phyloP scores from a whole-genome alignment of 306 rosid genomes.

The Cucumis hystrix region DNA sequence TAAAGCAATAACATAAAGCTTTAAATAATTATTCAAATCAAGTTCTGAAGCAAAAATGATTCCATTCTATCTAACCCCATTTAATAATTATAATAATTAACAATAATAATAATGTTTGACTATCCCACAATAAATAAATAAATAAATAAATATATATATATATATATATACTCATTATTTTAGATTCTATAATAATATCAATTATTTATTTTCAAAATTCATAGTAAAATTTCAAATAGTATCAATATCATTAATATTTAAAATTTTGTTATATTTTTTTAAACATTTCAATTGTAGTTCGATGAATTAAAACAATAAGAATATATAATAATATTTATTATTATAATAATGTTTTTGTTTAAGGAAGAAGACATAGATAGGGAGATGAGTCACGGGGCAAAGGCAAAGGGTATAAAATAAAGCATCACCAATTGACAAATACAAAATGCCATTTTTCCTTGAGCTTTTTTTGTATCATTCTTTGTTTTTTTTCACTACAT shows the following conservation, averaged over 20 bases:
- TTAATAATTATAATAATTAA: background rate
- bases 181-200: no score
- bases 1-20: background rate
- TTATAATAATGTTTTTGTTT: background rate
- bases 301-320: no score
- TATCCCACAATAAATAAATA: no score
- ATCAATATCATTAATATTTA: no score
- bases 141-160: no score
- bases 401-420: background rate
- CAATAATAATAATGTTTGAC: background rate
- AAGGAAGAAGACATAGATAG: background rate
- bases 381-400: background rate
- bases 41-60: slow-evolving; percentile 1
- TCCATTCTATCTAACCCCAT: background rate
- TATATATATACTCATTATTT: no score
- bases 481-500: background rate
- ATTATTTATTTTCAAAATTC: no score
- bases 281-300: no score
- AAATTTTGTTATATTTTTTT: no score
- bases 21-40: background rate
- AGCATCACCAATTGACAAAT: background rate
- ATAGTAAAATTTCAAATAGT: no score
- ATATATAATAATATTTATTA: no score
- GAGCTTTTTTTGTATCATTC: background rate
- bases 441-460: background rate